phyloP scores from a whole-genome alignment of 495 filamentous ascomycete species.

The Cercophora scortea region DNA sequence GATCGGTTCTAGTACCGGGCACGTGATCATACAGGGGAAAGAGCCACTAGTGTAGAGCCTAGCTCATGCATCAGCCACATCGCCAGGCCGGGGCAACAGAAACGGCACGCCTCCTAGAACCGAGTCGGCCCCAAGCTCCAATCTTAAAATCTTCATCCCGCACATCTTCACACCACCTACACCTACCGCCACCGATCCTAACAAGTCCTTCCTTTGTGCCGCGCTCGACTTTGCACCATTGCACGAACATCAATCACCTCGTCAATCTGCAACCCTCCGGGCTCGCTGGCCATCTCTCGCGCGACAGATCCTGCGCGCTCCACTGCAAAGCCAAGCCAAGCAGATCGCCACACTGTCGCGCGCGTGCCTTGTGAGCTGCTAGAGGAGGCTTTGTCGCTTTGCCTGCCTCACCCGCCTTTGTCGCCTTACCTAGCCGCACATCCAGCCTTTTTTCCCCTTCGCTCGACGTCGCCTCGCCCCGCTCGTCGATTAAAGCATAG shows the following conservation, averaged over 20 bases:
- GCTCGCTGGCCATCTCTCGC: not conserved
- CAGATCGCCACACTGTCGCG: no score
- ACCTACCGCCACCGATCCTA: not conserved
- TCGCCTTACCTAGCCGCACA: no score
- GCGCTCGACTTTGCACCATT: not conserved
- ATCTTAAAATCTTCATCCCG: slow-evolving; percentile 9
- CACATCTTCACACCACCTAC: not conserved
- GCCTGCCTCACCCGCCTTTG: no score
- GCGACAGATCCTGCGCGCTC: no score
- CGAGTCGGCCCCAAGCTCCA: not conserved
- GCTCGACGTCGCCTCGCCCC: no score
- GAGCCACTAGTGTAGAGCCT: not conserved
- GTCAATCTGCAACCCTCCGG: not conserved
- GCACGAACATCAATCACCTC: no score
- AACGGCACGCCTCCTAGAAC: not conserved
- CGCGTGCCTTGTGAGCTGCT: no score
- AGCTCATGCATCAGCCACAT: not conserved
- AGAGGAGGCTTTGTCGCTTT: no score
- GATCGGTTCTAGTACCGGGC: not conserved
- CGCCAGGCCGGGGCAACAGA: not conserved
- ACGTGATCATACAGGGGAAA: not conserved
- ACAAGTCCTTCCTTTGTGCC: slow-evolving; percentile 5
- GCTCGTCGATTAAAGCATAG: no score
- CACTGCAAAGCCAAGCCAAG: no score
- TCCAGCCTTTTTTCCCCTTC: no score